Conservation (phyloP, 2,329 filamentous ascomycete genomes). For the Apiospora malaysiana region DNA sequence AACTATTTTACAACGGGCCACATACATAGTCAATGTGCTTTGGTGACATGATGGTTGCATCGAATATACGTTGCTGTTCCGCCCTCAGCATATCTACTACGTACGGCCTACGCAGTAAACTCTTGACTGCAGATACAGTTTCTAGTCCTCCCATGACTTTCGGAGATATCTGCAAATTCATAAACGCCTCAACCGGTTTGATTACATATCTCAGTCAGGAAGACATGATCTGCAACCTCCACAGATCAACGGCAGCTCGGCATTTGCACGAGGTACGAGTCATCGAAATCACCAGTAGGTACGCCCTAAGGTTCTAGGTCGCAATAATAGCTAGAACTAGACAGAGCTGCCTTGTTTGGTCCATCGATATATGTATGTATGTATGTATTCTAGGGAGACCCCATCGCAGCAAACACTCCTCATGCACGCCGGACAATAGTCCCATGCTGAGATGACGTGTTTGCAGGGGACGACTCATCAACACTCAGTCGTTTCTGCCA, state of each 20-base stretch:
- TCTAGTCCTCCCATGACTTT: not conserved
- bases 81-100: not conserved
- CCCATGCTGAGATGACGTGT: slow-evolving; percentile 15
- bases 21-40: not conserved
- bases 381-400: not conserved
- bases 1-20: not conserved
- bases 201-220: slow-evolving; percentile 10
- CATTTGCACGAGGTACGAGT: not conserved
- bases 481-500: not conserved
- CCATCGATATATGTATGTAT: not conserved
- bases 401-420: not conserved
- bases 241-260: not conserved
- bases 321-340: not conserved
- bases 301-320: not conserved
- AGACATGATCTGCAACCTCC: slow-evolving; percentile 12
- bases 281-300: not conserved
- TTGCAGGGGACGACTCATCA: slow-evolving; percentile 12
- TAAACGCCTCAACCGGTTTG: not conserved
- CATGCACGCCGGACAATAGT: slow-evolving; percentile 12
- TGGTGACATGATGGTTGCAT: not conserved
- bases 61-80: not conserved
- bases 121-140: not conserved
- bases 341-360: not conserved
- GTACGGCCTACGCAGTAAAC: not conserved
- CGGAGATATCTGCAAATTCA: not conserved